These are phyloP conservation scores for Populus tomentosa DNA, from an alignment of 441 rosid species.

Conservation along the genomic window DNA sequence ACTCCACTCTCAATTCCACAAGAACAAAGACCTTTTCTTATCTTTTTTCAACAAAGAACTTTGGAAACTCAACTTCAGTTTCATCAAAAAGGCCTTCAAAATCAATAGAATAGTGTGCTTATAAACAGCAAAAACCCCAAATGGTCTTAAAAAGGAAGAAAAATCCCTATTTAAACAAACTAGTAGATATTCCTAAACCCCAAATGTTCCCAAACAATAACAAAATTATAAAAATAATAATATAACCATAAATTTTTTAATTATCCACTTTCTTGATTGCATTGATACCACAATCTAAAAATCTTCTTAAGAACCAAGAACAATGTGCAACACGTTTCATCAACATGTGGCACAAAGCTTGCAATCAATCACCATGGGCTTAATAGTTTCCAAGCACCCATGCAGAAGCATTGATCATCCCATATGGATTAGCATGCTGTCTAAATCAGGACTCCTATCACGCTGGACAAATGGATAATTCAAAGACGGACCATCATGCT, in stretches of 20 bases:
- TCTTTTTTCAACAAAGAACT: background rate
- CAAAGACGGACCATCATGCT: background rate
- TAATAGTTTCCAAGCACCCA: background rate
- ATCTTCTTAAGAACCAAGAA: background rate
- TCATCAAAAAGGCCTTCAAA: background rate
- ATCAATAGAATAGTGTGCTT: background rate
- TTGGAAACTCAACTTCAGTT: background rate
- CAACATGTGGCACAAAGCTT: background rate
- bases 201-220: background rate
- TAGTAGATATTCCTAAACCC: background rate
- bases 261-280: background rate
- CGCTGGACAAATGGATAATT: background rate
- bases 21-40: background rate
- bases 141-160: background rate
- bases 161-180: background rate
- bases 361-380: background rate
- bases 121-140: background rate
- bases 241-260: background rate
- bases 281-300: background rate
- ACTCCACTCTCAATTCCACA: background rate
- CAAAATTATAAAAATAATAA: no score
- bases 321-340: background rate
- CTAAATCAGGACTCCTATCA: background rate
- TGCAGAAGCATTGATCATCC: background rate
- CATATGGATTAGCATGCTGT: background rate